These are phyloP conservation scores for Takashimella tepidaria DNA, from an alignment of 1,284 basidiomycete genomes.

Conservation along the genomic window DNA sequence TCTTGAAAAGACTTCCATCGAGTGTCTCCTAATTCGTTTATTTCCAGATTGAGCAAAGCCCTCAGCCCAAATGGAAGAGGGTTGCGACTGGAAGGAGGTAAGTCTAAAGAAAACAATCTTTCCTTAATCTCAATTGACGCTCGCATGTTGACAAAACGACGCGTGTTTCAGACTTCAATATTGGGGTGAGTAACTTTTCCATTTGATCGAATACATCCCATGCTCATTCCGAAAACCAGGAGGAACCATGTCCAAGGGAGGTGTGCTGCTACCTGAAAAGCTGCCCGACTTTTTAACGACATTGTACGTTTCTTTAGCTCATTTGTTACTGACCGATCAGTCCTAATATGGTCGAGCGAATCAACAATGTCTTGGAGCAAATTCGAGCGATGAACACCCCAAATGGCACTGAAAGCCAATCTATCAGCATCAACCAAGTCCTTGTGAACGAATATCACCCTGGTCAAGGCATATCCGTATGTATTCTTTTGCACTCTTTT, in stretches of 20 bases:
- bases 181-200: slow-evolving; percentile 56
- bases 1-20: too few species aligned
- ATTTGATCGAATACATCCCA: not conserved
- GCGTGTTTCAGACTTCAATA: slow-evolving; percentile 64
- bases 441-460: slow-evolving; percentile 84
- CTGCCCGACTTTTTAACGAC: slow-evolving; percentile 36
- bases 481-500: slow-evolving; percentile 24
- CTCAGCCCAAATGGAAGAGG: slow-evolving; percentile 79
- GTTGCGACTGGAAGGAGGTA: slow-evolving; percentile 68
- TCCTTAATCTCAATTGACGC: too few species aligned
- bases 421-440: slow-evolving; percentile 65
- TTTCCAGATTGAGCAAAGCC: slow-evolving; percentile 70
- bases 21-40: too few species aligned
- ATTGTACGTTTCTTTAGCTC: slow-evolving; percentile 30
- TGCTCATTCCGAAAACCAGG: slow-evolving; percentile 28
- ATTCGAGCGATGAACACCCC: slow-evolving; percentile 52
- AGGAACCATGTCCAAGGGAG: slow-evolving; percentile 41
- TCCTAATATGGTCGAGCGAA: slow-evolving; percentile 68
- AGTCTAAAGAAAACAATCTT: slow-evolving; percentile 19
- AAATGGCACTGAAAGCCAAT: slow-evolving; percentile 50
- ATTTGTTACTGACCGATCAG: slow-evolving; percentile 50
- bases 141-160: too few species aligned
- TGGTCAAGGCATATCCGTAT: slow-evolving; percentile 86
- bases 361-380: slow-evolving; percentile 46
- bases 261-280: slow-evolving; percentile 39